Evolutionary conservation across 805 yeast genomes (phyloP), one percentile per base, ranked within the genome.

Genomic region (Vanderwaltozyma polyspora): DNA sequence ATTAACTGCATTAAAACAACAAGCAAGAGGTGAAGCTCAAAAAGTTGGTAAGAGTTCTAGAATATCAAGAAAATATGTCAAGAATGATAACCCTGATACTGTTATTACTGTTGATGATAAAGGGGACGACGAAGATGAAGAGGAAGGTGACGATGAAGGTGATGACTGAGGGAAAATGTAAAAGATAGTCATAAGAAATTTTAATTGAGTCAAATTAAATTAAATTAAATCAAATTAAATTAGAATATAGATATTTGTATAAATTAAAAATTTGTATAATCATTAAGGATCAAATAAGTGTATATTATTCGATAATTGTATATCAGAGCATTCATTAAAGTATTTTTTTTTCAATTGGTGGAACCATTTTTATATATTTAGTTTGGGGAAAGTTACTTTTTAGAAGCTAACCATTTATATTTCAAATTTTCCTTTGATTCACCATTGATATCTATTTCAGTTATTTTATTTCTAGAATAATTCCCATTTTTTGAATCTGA

Each of bases 21-120:
- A 49, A 29, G 89, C 89, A 14, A 68, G 71, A 46, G 67, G 60
- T 25, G 76, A 70, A 40, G 83, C 86, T 17, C 52, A 55, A 36
- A 53, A 53, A 18, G 49, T 60, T 3, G 83, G 85, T 23, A 69
- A 67, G 41, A 74, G 79, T 27, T 77, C 86, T 5, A 73, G 91
- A 67, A 68, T 81, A 41, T 78, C 86, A 10, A 73, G 84, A 63
- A 81, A 81, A 55, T 81, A 81, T 54, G 63, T 60, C 38, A 68
- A 60, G 38, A 62, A 60, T 22, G 60, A 60, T 40, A 57, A 53
- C 27, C 59, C 60, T 23, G 89, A 79, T 49, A 63, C 70, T 24
- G 67, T 80, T 29, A 58, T 79, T 55, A 68, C 73, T 31, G 75
- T 77, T 25, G 84, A 79, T 39, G 74, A 74, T 19, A 78, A 76